Evolutionary conservation across 1,284 basidiomycete genomes (phyloP), one percentile per base, ranked within the genome.

Genomic region (Paramarasmius palmivorus): DNA sequence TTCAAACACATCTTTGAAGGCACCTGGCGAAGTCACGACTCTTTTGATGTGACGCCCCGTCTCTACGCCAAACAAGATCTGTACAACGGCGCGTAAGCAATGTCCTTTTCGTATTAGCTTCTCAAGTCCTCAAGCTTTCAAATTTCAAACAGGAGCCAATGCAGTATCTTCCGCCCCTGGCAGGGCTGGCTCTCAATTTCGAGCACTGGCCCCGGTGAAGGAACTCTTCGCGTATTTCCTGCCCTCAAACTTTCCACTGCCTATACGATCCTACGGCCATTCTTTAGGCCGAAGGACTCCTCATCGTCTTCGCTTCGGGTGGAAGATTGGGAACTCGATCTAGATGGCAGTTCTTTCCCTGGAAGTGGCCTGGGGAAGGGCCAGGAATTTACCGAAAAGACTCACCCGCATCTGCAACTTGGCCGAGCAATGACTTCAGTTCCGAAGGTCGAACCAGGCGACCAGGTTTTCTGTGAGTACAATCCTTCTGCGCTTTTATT

Each of bases 121-220:
- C 12, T 3, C 40, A 12, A 42, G 19, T 47, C 25, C 14, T 17
- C 23, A 37, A 2, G 14, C 4, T 37, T 17, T 37, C 14, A 37
- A 14, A 3, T 37, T 14, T 37, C 36, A 14, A 14, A 17, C 36
- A 37, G 36, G 36, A 37, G 36, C 50, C 78, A 87, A 64, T 92
- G 90, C 61, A 81, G 84, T 1, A 82, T 91, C 26, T 87, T 91
- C 69, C 78, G 90, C 14, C 83, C 87, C 0, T 86, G 86, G 76
- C 50, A 52, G 65, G 88, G 88, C 2, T 85, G 88, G 90, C 83
- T 83, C 0, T 79, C 82, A 5, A 71, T 93, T 49, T 85, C 84
- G 1, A 65, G 64, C 36, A 88, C 87, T 0, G 81, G 80, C 0
- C 79, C 84, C 0, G 72, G 73, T 2, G 85, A 92, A 64, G 91